Conservation (phyloP, 2,329 filamentous ascomycete species). For the Pseudogymnoascus sp. region DNA sequence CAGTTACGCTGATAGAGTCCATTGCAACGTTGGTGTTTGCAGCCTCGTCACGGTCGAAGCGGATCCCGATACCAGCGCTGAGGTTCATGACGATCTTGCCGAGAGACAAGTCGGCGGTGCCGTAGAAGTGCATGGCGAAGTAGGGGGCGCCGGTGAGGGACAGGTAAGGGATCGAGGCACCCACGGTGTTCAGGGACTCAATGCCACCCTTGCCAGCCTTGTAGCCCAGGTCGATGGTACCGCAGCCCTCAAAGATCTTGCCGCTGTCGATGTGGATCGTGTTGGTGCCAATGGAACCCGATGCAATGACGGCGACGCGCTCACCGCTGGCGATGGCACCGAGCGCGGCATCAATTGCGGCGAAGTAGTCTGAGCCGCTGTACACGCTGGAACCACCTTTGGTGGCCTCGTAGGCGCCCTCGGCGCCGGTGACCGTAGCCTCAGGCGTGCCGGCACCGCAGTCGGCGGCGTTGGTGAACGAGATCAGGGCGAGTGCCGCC, state of each 20-base stretch:
- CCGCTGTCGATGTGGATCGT: conserved; percentile 44
- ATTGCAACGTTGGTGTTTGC: conserved; percentile 47
- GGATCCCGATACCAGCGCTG: conserved; percentile 45
- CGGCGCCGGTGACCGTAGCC: conserved; percentile 39
- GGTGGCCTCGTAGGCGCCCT: conserved; percentile 37
- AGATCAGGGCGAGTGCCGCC: conserved; percentile 34
- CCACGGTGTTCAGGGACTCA: conserved; percentile 39
- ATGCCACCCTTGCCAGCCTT: conserved; percentile 43
- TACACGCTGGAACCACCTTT: conserved; percentile 40
- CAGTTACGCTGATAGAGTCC: conserved; percentile 42
- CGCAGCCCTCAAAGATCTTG: conserved; percentile 51
- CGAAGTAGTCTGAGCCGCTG: conserved; percentile 44
- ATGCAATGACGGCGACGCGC: conserved; percentile 45
- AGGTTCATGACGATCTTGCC: conserved; percentile 49
- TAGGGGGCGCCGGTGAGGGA: conserved; percentile 50
- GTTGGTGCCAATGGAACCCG: conserved; percentile 45
- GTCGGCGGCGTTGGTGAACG: conserved; percentile 32
- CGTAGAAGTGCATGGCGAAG: conserved; percentile 49
- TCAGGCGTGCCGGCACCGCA: conserved; percentile 41
- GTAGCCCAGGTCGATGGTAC: conserved; percentile 42
- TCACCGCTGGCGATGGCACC: conserved; percentile 44
- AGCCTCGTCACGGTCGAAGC: conserved; percentile 47
- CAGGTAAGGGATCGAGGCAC: conserved; percentile 47
- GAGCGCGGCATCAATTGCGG: conserved; percentile 46
- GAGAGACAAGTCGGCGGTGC: conserved; percentile 39